Evolutionary conservation across 371 early-diverging fungal species (phyloP), one percentile per base, ranked within the genome.

Genomic region (Rhizopus delemar): DNA sequence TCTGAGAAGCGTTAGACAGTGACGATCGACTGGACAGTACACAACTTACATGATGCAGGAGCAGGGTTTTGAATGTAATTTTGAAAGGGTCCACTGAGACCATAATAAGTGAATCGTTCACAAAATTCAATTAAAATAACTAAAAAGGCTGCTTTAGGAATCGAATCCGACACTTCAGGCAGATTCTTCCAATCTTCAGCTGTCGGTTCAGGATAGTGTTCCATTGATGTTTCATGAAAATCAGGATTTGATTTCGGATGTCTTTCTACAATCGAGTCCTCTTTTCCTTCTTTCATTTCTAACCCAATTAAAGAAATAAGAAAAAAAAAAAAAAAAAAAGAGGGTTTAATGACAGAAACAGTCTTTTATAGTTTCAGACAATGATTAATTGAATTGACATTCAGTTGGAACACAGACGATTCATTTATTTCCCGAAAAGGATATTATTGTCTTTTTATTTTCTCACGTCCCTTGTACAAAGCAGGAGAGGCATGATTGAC

Each of bases 81-180:
- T 50, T 86, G 84, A 68, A 87, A 85, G 0, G 81, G 81, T 3
- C 81, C 86, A 4, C 73, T 73, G 32, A 88, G 62, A 28, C 89
- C 87, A 64, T 90, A 91, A 68, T 81, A 92, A 2, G 89, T 80
- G 61, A 89, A 90, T 46, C 92, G 79, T 68, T 92, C 92, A 72
- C 87, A 88, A 46, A 92, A 86, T 69, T 91, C 92, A 39, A 85
- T 85, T 34, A 81, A 46, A 41, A 92, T 75, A 32, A 92, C 84
- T 11, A 91, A 69, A 57, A 71, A 79, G 3, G 87, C 85, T 6
- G 86, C 71, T 4, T 66, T 45, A 0, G 87, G 87, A 8, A 87
- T 61, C 7, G 52, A 43, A 63, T 87, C 87, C 31, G 74, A 62
- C 0, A 83, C 84, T 43, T 75, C 76, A n/a, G 75, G 74, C 38